Evolutionary conservation across 192 early-diverging fungal species (phyloP), one percentile per base, ranked within the genome.

Genomic region (Chytriomyces sp.): DNA sequence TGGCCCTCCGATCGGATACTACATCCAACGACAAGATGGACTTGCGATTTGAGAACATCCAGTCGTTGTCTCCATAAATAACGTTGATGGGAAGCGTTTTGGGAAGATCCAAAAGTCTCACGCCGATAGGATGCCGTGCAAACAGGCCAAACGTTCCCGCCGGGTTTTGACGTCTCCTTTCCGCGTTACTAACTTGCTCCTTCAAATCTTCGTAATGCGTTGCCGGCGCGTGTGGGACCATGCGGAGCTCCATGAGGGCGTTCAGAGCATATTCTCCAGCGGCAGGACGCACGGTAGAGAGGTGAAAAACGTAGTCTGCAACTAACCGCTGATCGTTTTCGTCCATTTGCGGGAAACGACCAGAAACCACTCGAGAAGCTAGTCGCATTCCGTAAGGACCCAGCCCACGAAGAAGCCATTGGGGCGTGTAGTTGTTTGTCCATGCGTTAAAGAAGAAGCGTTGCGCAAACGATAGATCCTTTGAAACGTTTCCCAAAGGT

Each of bases 191-290:
- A n/a, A n/a, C n/a, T n/a, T n/a, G n/a, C 44, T 22, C 17, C 44
- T 49, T 22, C 14, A 49, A 22, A 49, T 14, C 44, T 1, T 49
- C 44, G 44, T 49, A 49, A 2, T 49, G 44, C 22, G 44, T n/a
- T 22, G 44, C 22, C 22, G 44, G 44, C 22, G 14, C 17, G 22
- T 1, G 17, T 12, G 62, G 62, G 8, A 30, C 28, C 39, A 55
- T 44, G 6, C 68, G 68, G 22, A 70, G 14, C 37, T 70, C 68
- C 68, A 70, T 70, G 17, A 70, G 56, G 3, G 68, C 68, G 30
- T 70, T 70, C 37, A 70, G 68, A 7, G 68, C 68, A 41, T 70
- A 70, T 59, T 70, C 68, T 12, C 68, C 68, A 0, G 68, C 68
- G 17, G 68, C 68, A 5, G 68, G 68, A 59, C 68, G 56, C 5